These are phyloP conservation scores for Cladophialophora psammophila DNA, from an alignment of 2,329 filamentous ascomycete genomes.

Conservation along the genomic window DNA sequence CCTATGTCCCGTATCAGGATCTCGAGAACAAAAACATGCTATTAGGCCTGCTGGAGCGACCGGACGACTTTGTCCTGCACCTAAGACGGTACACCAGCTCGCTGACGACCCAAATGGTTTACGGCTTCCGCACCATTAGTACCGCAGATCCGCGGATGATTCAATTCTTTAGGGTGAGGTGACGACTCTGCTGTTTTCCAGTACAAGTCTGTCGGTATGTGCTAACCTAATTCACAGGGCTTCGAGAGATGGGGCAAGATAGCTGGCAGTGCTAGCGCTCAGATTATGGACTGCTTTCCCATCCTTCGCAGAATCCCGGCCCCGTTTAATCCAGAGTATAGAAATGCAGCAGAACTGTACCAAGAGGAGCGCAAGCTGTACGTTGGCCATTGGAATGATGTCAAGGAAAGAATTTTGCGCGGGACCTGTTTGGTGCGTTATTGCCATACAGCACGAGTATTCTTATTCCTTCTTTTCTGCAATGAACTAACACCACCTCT, in stretches of 20 bases:
- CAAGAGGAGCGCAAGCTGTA: slow-evolving; percentile 33
- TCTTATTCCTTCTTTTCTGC: too few relatives aligned
- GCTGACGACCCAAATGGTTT: slow-evolving; percentile 33
- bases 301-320: slow-evolving; percentile 32
- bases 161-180: slow-evolving; percentile 22
- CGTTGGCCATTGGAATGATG: slow-evolving; percentile 26
- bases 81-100: slow-evolving; percentile 31
- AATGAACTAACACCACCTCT: too few relatives aligned
- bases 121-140: slow-evolving; percentile 28
- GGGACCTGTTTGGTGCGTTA: slow-evolving; percentile 26
- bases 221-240: background rate
- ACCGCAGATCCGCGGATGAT: slow-evolving; percentile 27
- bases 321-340: slow-evolving; percentile 25
- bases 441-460: too few relatives aligned
- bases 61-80: slow-evolving; percentile 28
- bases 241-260: slow-evolving; percentile 32
- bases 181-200: too few relatives aligned
- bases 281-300: slow-evolving; percentile 35
- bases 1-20: slow-evolving; percentile 37
- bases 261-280: slow-evolving; percentile 24
- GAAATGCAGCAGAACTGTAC: slow-evolving; percentile 28
- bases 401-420: slow-evolving; percentile 25
- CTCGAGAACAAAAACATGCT: slow-evolving; percentile 36
- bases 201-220: background rate
- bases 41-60: slow-evolving; percentile 22